A percentile compares a stretch with the other conserved stretches of the same genome.
Evolutionary conservation across 2,329 filamentous ascomycete species (phyloP).

Genomic region (Aureobasidium sp.): DNA sequence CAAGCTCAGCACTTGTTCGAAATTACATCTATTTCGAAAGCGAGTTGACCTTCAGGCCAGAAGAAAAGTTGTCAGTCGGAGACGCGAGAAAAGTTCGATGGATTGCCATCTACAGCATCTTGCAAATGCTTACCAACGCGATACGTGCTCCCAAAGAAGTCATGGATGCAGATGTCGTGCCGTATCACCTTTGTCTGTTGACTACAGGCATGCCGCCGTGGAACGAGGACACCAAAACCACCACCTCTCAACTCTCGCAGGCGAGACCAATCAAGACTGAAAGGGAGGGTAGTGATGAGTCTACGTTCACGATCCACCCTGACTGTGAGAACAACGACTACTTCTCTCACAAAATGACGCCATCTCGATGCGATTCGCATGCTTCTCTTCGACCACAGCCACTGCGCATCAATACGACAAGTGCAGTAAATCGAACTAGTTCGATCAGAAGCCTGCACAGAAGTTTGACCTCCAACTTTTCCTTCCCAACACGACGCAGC

Average conservation of each 20-base stretch:
- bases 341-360: conserved; percentile 18
- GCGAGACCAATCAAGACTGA: background rate
- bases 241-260: background rate
- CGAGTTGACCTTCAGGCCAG: conserved; percentile 44
- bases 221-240: conserved; percentile 12
- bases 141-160: conserved; percentile 54
- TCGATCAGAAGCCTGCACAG: conserved; percentile 10
- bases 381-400: conserved; percentile 11
- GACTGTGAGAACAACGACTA: conserved; percentile 37
- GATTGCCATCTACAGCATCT: conserved; percentile 64
- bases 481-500: conserved; percentile 10
- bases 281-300: background rate
- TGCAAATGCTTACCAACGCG: conserved; percentile 62
- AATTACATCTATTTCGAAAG: conserved; percentile 65
- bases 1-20: conserved; percentile 46
- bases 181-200: conserved; percentile 50
- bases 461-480: conserved; percentile 7
- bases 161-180: conserved; percentile 44
- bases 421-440: conserved; percentile 3
- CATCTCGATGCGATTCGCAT: background rate
- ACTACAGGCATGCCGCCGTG: conserved; percentile 34
- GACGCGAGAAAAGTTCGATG: conserved; percentile 71
- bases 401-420: conserved; percentile 13
- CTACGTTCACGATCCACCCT: conserved; percentile 28
- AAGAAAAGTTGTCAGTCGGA: conserved; percentile 50